Conservation (phyloP, 148 eudicot genomes). For the Amaranthus palmeri region DNA sequence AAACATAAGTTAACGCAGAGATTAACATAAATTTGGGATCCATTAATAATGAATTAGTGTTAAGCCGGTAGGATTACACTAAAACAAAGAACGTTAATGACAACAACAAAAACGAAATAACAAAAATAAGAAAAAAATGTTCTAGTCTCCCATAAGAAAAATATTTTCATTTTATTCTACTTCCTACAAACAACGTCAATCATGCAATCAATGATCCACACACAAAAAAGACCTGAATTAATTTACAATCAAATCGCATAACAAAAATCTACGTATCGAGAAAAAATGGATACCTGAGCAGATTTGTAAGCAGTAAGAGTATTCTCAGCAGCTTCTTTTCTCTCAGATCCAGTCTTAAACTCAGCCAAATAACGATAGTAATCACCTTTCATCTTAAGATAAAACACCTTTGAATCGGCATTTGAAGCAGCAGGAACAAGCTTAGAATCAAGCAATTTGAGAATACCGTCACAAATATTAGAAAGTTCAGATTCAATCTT, state of each 20-base stretch:
- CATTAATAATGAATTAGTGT: too few species aligned
- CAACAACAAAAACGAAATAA: too few species aligned
- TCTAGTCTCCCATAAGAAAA: too few species aligned
- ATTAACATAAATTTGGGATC: too few species aligned
- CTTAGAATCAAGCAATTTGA: conserved; percentile 16
- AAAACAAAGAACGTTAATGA: too few species aligned
- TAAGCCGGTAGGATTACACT: too few species aligned
- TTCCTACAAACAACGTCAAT: not conserved
- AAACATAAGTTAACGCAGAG: too few species aligned
- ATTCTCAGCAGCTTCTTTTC: conserved; percentile 25
- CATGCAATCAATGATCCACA: not conserved
- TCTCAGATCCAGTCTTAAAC: conserved; percentile 27
- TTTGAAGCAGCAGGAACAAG: conserved; percentile 17
- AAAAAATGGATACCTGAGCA: conserved; percentile 35
- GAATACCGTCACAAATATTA: conserved; percentile 20
- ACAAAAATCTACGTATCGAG: not conserved
- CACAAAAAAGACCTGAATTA: not conserved
- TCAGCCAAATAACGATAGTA: conserved; percentile 33
- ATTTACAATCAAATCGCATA: not conserved
- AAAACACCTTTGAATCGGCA: conserved; percentile 25
- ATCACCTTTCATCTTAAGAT: conserved; percentile 35
- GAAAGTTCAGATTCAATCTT: conserved; percentile 27
- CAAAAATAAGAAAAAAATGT: too few species aligned
- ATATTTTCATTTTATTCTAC: too few species aligned
- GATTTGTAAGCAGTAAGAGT: conserved; percentile 30